Percentiles rank a stretch among this genome's conserved stretches.
Conservation (phyloP, 306 rosid species). For the Cucumis melo region DNA sequence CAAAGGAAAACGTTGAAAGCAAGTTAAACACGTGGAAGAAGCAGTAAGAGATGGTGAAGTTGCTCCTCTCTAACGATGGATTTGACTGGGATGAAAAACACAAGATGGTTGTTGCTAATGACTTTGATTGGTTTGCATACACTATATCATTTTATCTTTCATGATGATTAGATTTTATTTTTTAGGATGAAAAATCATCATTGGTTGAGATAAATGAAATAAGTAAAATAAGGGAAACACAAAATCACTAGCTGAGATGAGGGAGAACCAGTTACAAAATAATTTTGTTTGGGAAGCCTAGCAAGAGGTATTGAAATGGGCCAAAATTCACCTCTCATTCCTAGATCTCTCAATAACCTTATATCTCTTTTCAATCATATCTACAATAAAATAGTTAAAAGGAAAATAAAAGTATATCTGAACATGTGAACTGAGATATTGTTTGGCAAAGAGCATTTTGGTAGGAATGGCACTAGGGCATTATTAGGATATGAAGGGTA, state of each 20-base stretch:
- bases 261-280: too few species aligned
- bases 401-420: too few species aligned
- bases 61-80: slow-evolving; percentile 29
- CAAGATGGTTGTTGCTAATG: slow-evolving; percentile 32
- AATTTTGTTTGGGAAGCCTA: too few species aligned
- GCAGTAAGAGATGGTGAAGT: slow-evolving; percentile 28
- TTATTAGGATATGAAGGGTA: too few species aligned
- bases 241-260: background rate
- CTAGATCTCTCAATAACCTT: too few species aligned
- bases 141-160: background rate
- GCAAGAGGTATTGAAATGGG: too few species aligned
- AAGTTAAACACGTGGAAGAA: slow-evolving; percentile 38
- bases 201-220: background rate
- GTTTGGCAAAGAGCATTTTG: background rate
- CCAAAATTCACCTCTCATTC: too few species aligned
- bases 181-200: background rate
- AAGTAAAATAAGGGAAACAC: background rate
- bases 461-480: too few species aligned
- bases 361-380: too few species aligned
- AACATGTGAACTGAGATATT: background rate
- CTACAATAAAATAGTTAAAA: too few species aligned
- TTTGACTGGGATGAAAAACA: slow-evolving; percentile 37
- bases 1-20: slow-evolving; percentile 28
- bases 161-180: background rate
- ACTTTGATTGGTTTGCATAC: slow-evolving; percentile 35